Evolutionary conservation across 2,329 filamentous ascomycete species (phyloP).

Genomic region (Penicillium psychrosexuale): DNA sequence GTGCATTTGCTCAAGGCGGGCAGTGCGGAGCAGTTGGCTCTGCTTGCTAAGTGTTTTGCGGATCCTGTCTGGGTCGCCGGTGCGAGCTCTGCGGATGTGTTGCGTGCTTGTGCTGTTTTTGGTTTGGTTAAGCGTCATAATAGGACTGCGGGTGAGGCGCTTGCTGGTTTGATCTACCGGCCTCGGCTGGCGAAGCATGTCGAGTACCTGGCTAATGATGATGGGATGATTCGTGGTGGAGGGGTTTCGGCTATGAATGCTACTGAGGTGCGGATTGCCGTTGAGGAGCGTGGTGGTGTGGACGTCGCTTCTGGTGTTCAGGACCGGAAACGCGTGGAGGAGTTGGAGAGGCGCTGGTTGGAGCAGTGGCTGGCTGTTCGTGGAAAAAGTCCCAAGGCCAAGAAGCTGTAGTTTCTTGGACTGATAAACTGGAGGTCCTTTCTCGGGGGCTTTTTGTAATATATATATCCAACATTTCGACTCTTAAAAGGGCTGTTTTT

Average conservation of each 20-base stretch:
- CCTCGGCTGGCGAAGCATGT: conserved; percentile 54
- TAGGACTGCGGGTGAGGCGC: conserved; percentile 39
- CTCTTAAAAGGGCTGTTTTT: not conserved
- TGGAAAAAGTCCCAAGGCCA: not conserved
- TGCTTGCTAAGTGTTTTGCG: conserved; percentile 26
- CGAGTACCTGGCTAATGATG: conserved; percentile 67
- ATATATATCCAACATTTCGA: not conserved
- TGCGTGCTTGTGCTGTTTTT: conserved; percentile 37
- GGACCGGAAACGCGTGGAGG: conserved; percentile 25
- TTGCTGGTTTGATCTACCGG: conserved; percentile 48
- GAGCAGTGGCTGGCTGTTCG: conserved; percentile 32
- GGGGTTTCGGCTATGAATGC: conserved; percentile 57
- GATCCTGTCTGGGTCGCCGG: conserved; percentile 17
- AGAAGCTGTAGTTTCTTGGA: not conserved
- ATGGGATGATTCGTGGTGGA: conserved; percentile 64
- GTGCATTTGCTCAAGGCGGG: conserved; percentile 13
- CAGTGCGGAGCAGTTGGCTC: conserved; percentile 29
- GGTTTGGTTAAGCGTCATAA: conserved; percentile 35
- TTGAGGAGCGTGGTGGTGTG: conserved; percentile 62
- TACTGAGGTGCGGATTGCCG: conserved; percentile 67
- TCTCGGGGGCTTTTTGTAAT: not conserved
- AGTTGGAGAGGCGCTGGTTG: conserved; percentile 37
- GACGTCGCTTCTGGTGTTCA: conserved; percentile 26
- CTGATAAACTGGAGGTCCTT: not conserved
- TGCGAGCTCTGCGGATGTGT: conserved; percentile 25